Percentiles rank a stretch among this genome's conserved stretches.
Evolutionary conservation across 345 rosid genomes (phyloP).

Genomic region (Acer negundo): DNA sequence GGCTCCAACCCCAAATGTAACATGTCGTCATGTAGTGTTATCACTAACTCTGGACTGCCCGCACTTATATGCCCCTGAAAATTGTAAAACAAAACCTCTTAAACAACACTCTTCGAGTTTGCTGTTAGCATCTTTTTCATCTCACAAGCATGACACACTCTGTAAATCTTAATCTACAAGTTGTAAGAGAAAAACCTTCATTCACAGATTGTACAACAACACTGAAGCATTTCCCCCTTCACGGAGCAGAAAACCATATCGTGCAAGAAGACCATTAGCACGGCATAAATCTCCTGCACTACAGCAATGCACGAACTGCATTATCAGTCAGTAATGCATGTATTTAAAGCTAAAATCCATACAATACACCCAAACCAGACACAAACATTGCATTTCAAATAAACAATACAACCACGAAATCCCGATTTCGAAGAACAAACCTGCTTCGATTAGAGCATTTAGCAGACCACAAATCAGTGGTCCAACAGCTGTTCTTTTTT

Average conservation of each 20-base stretch:
- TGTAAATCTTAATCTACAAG: background rate
- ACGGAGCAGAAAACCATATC: slow-evolving; percentile 54
- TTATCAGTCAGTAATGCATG: slow-evolving; percentile 8
- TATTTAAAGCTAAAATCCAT: slow-evolving; percentile 1
- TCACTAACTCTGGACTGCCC: slow-evolving; percentile 56
- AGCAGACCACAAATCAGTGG: slow-evolving; percentile 57
- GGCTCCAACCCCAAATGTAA: slow-evolving; percentile 53
- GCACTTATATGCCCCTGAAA: slow-evolving; percentile 59
- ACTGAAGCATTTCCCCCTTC: slow-evolving; percentile 56
- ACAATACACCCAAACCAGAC: background rate
- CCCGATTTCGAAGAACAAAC: slow-evolving; percentile 15
- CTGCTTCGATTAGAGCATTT: slow-evolving; percentile 62
- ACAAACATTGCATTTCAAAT: slow-evolving; percentile 5
- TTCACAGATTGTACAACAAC: slow-evolving; percentile 60
- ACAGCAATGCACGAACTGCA: slow-evolving; percentile 40
- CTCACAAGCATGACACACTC: background rate
- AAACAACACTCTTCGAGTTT: slow-evolving; percentile 7
- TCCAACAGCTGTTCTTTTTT: slow-evolving; percentile 58
- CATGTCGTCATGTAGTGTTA: slow-evolving; percentile 52
- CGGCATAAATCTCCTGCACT: slow-evolving; percentile 85
- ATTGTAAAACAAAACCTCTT: background rate
- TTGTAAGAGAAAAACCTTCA: slow-evolving; percentile 46
- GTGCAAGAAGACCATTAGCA: slow-evolving; percentile 79
- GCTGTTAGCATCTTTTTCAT: background rate
- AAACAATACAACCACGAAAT: background rate